Percentiles rank a stretch among this genome's conserved stretches.
phyloP scores from a whole-genome alignment of 106 monocot genomes.

The Phalaenopsis equestris region DNA sequence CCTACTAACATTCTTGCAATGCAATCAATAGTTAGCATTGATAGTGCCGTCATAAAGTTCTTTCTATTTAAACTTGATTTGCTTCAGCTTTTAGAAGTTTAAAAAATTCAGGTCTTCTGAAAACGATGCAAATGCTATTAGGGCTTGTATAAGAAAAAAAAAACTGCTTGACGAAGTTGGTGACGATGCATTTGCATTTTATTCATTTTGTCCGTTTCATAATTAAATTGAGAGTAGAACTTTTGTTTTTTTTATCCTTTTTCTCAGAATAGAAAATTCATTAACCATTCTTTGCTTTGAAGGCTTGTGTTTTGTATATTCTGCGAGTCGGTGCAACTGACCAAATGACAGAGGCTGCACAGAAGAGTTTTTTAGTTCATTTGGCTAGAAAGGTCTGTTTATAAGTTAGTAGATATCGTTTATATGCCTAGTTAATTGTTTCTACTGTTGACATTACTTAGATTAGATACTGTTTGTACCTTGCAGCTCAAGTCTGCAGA shows the following conservation, averaged over 20 bases:
- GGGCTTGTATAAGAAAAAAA: neutral
- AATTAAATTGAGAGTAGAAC: neutral
- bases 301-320: constrained; percentile 98
- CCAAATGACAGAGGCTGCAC: constrained; percentile 82
- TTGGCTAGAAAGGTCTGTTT: constrained; percentile 66
- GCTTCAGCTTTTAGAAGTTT: neutral
- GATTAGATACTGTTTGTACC: neutral
- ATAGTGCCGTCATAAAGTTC: neutral
- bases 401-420: neutral
- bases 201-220: neutral
- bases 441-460: neutral
- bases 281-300: constrained; percentile 10
- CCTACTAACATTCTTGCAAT: neutral
- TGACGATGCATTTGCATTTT: neutral
- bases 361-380: constrained; percentile 72
- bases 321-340: constrained; percentile 86
- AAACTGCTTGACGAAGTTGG: neutral
- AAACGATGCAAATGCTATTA: neutral
- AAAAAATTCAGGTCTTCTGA: neutral
- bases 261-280: neutral
- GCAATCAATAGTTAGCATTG: neutral
- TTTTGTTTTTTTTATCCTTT: no score
- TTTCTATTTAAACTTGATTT: neutral
- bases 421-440: neutral
- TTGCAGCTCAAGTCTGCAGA: constrained; percentile 71